phyloP scores from a whole-genome alignment of 2,329 filamentous ascomycete genomes.

The Didymella pinodella region DNA sequence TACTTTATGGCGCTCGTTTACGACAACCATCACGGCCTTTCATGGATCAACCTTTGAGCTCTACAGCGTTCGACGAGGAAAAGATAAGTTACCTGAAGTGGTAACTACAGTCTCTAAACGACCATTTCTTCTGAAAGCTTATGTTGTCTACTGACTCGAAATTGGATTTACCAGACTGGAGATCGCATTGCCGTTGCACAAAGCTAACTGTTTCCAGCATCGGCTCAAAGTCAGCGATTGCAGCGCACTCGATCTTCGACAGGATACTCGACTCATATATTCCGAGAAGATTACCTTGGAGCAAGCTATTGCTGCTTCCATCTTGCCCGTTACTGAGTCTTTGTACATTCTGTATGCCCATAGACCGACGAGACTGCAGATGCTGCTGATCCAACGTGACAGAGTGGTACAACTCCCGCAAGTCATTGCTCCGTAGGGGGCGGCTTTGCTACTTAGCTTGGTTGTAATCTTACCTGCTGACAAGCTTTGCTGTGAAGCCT shows the following conservation, averaged over 20 bases:
- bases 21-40: conserved; percentile 20
- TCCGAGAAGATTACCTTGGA: background rate
- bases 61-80: conserved; percentile 28
- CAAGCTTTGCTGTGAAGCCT: conserved; percentile 22
- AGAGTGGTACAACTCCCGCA: background rate
- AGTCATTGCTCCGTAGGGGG: background rate
- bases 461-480: background rate
- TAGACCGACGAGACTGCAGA: background rate
- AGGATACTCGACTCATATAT: background rate
- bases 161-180: background rate
- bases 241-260: background rate
- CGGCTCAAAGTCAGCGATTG: background rate
- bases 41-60: conserved; percentile 35
- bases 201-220: background rate
- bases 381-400: background rate
- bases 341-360: background rate
- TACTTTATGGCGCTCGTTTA: conserved; percentile 19
- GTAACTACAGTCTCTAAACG: background rate
- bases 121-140: no score
- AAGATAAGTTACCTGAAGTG: conserved; percentile 2
- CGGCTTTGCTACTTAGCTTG: background rate
- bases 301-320: background rate
- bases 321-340: background rate
- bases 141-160: background rate
- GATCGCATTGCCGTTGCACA: background rate